Conservation (phyloP, 345 rosid species). For the Camelina neglecta region DNA sequence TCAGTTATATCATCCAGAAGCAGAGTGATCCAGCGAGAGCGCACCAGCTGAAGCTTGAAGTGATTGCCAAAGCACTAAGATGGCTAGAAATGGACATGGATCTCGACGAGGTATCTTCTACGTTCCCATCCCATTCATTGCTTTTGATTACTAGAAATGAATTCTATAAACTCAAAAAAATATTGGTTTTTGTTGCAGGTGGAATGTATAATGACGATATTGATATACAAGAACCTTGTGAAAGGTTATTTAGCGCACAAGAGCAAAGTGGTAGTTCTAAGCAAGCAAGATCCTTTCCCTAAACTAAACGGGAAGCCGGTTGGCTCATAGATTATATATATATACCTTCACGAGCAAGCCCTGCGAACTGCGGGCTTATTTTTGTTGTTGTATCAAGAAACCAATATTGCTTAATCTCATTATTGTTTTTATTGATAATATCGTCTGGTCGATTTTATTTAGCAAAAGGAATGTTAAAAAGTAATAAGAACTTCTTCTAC, state of each 20-base stretch:
- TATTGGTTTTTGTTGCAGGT: slow-evolving; percentile 53
- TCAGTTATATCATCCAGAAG: slow-evolving; percentile 86
- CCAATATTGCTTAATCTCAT: slow-evolving; percentile 16
- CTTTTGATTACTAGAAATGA: slow-evolving; percentile 3
- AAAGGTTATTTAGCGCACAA: slow-evolving; percentile 96
- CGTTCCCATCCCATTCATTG: neutral
- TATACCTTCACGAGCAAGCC: neutral
- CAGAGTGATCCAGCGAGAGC: slow-evolving; percentile 87
- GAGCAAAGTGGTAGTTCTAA: slow-evolving; percentile 91
- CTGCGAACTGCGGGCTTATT: neutral
- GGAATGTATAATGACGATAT: slow-evolving; percentile 88
- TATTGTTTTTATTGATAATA: neutral
- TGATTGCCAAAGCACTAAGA: slow-evolving; percentile 78
- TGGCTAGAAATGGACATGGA: slow-evolving; percentile 98
- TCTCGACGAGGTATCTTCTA: slow-evolving; percentile 71
- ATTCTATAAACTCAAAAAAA: slow-evolving; percentile 19
- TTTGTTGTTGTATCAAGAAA: slow-evolving; percentile 37
- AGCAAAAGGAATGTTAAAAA: neutral
- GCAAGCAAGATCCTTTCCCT: slow-evolving; percentile 98
- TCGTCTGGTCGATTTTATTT: slow-evolving; percentile 7
- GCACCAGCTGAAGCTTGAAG: slow-evolving; percentile 94
- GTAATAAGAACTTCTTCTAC: neutral
- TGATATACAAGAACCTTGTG: slow-evolving; percentile 84
- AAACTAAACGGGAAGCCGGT: slow-evolving; percentile 80
- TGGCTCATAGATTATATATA: slow-evolving; percentile 48